phyloP scores from a whole-genome alignment of 352 stramenopile genomes.

The Paralagenidium karlingii region DNA sequence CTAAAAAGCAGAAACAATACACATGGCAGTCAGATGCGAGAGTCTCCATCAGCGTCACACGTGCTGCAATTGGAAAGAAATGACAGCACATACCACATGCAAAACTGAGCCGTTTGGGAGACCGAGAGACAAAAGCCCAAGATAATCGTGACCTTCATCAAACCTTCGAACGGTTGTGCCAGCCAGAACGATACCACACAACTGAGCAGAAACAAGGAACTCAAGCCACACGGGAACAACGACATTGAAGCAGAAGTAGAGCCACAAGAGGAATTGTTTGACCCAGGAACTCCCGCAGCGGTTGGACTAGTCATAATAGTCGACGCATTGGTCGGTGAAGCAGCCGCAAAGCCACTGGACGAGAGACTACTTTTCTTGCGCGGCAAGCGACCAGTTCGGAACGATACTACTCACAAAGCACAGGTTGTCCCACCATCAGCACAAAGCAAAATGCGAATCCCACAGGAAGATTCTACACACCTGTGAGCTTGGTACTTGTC shows the following conservation, averaged over 20 bases:
- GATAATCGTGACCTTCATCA: conserved; percentile 83
- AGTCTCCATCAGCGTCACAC: background rate
- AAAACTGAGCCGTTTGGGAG: conserved; percentile 59
- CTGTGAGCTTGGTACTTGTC: conserved; percentile 31
- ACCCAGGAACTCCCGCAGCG: too few relatives aligned
- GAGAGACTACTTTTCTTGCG: too few relatives aligned
- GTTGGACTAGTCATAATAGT: too few relatives aligned
- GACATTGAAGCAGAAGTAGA: too few relatives aligned
- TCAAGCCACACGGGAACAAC: conserved; percentile 43
- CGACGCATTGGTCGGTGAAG: too few relatives aligned
- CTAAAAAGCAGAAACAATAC: too few relatives aligned
- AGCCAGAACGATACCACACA: conserved; percentile 65
- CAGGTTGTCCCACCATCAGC: conserved; percentile 1
- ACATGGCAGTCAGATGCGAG: background rate
- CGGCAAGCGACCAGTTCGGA: conserved; percentile 26
- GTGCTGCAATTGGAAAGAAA: background rate
- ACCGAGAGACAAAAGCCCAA: conserved; percentile 63
- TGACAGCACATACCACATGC: conserved; percentile 22
- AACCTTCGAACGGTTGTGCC: conserved; percentile 48
- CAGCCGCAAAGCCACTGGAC: too few relatives aligned
- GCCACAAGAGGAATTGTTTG: too few relatives aligned
- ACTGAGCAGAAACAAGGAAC: conserved; percentile 62
- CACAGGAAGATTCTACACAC: conserved; percentile 11
- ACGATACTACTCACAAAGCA: conserved; percentile 17
- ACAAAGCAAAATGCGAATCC: background rate